These are phyloP conservation scores for Phialocephala subalpina DNA, from an alignment of 2,329 filamentous ascomycete genomes.

Conservation along the genomic window DNA sequence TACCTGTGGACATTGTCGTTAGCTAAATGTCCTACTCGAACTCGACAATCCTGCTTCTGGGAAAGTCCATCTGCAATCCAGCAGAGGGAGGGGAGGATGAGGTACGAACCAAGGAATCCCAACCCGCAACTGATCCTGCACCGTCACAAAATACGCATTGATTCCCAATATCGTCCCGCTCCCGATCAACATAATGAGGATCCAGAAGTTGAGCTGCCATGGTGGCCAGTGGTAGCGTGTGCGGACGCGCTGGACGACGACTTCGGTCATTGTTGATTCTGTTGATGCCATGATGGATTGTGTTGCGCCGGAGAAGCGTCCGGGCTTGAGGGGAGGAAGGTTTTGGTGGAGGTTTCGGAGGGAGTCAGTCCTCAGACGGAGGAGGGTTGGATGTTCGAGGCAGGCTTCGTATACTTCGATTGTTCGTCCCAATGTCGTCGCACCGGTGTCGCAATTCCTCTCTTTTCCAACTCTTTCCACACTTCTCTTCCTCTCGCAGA, in stretches of 20 bases:
- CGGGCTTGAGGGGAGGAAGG: neutral
- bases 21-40: neutral
- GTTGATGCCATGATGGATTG: conserved; percentile 38
- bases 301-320: too few species aligned
- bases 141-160: conserved; percentile 65
- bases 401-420: neutral
- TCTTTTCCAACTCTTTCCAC: neutral
- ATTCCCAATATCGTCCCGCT: conserved; percentile 67
- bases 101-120: conserved; percentile 65
- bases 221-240: conserved; percentile 71
- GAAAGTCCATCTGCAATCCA: neutral
- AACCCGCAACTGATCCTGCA: conserved; percentile 63
- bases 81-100: conserved; percentile 2
- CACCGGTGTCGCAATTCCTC: neutral
- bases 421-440: neutral
- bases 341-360: neutral
- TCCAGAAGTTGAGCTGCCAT: conserved; percentile 72
- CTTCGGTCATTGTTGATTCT: conserved; percentile 37
- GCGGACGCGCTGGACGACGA: conserved; percentile 38
- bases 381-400: neutral
- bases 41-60: neutral
- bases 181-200: conserved; percentile 69
- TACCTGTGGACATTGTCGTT: conserved; percentile 57
- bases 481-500: neutral
- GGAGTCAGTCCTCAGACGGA: neutral